Evolutionary conservation across 2,329 filamentous ascomycete genomes (phyloP).

Genomic region (Colletotrichum navitas): DNA sequence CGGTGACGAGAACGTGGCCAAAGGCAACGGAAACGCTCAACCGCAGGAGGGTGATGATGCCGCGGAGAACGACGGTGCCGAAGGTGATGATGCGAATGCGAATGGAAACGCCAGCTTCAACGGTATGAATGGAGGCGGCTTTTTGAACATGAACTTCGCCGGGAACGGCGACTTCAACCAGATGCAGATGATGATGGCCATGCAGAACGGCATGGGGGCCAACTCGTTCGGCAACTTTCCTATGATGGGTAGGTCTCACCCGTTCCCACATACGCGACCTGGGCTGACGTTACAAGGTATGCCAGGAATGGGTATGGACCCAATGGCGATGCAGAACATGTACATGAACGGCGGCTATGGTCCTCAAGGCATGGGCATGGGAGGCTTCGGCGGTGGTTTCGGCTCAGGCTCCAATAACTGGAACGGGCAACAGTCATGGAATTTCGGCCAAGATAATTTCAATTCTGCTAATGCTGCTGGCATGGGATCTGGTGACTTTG

Average conservation of each 20-base stretch:
- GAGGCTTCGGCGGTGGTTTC: conserved; percentile 75
- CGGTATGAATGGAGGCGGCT: conserved; percentile 59
- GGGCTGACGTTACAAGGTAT: conserved; percentile 69
- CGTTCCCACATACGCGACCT: background rate
- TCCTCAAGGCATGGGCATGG: conserved; percentile 84
- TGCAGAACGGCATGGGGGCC: conserved; percentile 76
- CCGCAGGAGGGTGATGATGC: conserved; percentile 39
- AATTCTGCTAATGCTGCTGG: conserved; percentile 86
- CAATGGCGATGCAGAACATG: conserved; percentile 79
- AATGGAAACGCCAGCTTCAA: conserved; percentile 53
- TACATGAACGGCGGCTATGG: conserved; percentile 84
- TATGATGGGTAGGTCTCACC: conserved; percentile 84
- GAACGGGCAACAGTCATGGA: conserved; percentile 86
- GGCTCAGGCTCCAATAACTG: conserved; percentile 78
- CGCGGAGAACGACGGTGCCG: conserved; percentile 43
- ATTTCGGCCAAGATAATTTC: conserved; percentile 90
- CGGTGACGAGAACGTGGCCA: conserved; percentile 36
- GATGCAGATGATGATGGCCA: conserved; percentile 85
- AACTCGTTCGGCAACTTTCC: conserved; percentile 70
- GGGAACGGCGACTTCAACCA: conserved; percentile 75
- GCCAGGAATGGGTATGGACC: conserved; percentile 88
- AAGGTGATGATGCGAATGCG: conserved; percentile 43
- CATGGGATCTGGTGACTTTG: conserved; percentile 85
- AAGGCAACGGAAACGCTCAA: background rate
- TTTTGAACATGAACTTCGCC: conserved; percentile 70